phyloP scores from a whole-genome alignment of 192 early-diverging fungal species.

The Coemansia sp. region DNA sequence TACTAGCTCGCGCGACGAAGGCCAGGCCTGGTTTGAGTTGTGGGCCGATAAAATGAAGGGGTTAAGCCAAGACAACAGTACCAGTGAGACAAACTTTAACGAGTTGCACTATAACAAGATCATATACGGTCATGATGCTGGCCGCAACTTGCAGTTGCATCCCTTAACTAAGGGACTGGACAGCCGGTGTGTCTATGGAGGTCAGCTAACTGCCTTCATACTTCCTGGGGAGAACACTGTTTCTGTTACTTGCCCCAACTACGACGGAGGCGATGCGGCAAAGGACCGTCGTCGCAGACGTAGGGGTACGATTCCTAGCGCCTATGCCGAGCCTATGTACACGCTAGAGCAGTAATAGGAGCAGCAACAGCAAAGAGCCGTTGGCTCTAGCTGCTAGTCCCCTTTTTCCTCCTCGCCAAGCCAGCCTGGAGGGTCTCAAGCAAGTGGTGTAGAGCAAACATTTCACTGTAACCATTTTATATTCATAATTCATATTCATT shows the following conservation, averaged over 20 bases:
- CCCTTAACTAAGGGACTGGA: constrained; percentile 66
- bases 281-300: constrained; percentile 15
- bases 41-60: constrained; percentile 57
- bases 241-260: constrained; percentile 27
- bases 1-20: constrained; percentile 15
- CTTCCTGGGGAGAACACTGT: constrained; percentile 41
- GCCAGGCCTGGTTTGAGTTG: constrained; percentile 40
- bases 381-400: background rate
- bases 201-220: constrained; percentile 63
- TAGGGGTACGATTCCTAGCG: background rate
- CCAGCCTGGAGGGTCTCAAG: no score
- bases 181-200: constrained; percentile 71
- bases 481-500: no score
- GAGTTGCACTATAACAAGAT: constrained; percentile 45
- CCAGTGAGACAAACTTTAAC: constrained; percentile 11
- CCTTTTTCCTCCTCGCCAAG: background rate
- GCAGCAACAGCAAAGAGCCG: background rate
- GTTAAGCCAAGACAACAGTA: constrained; percentile 1
- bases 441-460: no score
- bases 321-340: background rate
- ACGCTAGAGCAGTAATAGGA: background rate
- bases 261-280: constrained; percentile 1
- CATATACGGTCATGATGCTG: constrained; percentile 74
- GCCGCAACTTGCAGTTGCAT: constrained; percentile 60
- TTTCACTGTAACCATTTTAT: no score